phyloP scores from a whole-genome alignment of 768 basidiomycete species.

The Suillus variegatus region DNA sequence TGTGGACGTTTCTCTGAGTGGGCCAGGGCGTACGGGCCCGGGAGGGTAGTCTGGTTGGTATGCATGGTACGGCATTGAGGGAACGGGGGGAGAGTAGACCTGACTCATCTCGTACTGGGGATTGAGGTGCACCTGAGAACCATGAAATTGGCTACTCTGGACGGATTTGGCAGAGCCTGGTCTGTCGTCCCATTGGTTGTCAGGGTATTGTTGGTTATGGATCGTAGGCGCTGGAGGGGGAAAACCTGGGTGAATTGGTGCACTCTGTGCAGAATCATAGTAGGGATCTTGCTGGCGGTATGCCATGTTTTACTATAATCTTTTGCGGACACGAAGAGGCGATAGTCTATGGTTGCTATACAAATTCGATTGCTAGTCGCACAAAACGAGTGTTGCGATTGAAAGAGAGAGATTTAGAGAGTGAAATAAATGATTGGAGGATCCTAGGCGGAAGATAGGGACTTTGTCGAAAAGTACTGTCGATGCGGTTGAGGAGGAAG shows the following conservation, averaged over 20 bases:
- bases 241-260: slow-evolving; percentile 37
- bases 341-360: slow-evolving; percentile 1
- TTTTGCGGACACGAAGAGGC: background rate
- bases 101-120: slow-evolving; percentile 62
- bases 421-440: slow-evolving; percentile 19
- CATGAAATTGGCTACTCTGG: slow-evolving; percentile 57
- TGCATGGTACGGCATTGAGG: slow-evolving; percentile 49
- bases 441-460: background rate
- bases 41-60: slow-evolving; percentile 62
- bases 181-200: slow-evolving; percentile 48
- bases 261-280: slow-evolving; percentile 25
- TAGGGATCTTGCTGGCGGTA: slow-evolving; percentile 58
- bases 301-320: slow-evolving; percentile 43
- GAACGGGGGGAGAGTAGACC: slow-evolving; percentile 51
- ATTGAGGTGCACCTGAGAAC: slow-evolving; percentile 74
- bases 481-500: slow-evolving; percentile 10
- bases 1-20: slow-evolving; percentile 46
- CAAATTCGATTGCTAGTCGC: background rate
- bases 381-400: slow-evolving; percentile 1
- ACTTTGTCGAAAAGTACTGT: slow-evolving; percentile 11
- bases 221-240: slow-evolving; percentile 28
- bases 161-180: slow-evolving; percentile 54
- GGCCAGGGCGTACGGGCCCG: slow-evolving; percentile 45
- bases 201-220: slow-evolving; percentile 41
- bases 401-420: slow-evolving; percentile 1